phyloP scores from a whole-genome alignment of 179 eudicot genomes.

The Spergularia azorica region DNA sequence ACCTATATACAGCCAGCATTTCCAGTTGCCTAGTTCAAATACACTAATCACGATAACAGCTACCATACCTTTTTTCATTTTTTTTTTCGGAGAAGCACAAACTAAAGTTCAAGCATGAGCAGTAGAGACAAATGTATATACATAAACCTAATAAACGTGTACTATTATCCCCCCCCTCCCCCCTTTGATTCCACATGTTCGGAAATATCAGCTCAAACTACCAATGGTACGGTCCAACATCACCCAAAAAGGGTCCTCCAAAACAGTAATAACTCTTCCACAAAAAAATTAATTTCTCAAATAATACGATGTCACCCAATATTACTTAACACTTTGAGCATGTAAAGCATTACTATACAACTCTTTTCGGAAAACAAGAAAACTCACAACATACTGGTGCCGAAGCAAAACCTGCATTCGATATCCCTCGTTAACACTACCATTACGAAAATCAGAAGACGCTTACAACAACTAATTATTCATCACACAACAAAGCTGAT shows the following conservation, averaged over 20 bases:
- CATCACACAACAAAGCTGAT: background rate
- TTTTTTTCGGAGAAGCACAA: background rate
- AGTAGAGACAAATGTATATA: background rate
- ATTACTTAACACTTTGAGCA: conserved; percentile 7
- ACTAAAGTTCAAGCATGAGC: background rate
- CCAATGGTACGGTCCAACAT: background rate
- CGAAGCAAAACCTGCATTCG: background rate
- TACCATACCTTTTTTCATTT: too few species aligned
- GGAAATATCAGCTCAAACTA: background rate
- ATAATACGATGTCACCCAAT: background rate
- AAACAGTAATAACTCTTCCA: background rate
- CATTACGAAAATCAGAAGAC: background rate
- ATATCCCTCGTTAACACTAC: background rate
- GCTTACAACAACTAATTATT: too few species aligned
- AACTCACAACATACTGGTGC: background rate
- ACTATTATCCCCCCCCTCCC: background rate
- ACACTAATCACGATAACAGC: too few species aligned
- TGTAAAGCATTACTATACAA: background rate
- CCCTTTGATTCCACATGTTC: too few species aligned
- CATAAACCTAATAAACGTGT: background rate
- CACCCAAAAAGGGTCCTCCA: conserved; percentile 1
- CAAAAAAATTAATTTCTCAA: background rate
- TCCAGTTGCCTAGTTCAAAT: too few species aligned
- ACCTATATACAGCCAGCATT: too few species aligned
- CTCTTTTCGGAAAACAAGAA: background rate